These are phyloP conservation scores for Aureobasidium sp. DNA, from an alignment of 2,329 filamentous ascomycete genomes.

Conservation along the genomic window DNA sequence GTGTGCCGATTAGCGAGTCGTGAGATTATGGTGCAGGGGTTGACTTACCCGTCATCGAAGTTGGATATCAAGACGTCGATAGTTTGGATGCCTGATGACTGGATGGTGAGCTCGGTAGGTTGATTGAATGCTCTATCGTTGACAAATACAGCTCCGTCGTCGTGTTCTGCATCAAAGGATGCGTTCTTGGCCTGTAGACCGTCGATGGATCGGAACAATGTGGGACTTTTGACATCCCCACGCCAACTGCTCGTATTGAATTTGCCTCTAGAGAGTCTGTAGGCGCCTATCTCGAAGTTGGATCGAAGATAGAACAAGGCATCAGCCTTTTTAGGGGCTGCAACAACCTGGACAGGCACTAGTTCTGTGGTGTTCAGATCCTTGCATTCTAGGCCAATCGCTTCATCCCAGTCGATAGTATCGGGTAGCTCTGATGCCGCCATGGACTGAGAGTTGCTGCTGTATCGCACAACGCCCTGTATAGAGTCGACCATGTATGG, in stretches of 20 bases:
- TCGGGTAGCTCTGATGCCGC: constrained; percentile 22
- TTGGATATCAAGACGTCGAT: constrained; percentile 33
- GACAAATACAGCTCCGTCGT: constrained; percentile 23
- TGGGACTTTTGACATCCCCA: constrained; percentile 42
- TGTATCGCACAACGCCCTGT: constrained; percentile 45
- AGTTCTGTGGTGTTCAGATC: constrained; percentile 46
- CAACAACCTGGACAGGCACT: constrained; percentile 36
- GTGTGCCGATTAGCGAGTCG: background rate
- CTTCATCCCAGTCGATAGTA: constrained; percentile 46
- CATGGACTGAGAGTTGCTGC: constrained; percentile 7
- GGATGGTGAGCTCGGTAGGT: constrained; percentile 29
- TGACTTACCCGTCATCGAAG: constrained; percentile 28
- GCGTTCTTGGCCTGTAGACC: constrained; percentile 32
- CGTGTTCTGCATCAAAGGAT: constrained; percentile 20
- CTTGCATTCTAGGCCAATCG: constrained; percentile 43
- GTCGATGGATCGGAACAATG: constrained; percentile 45
- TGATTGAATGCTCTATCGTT: constrained; percentile 27
- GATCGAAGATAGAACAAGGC: constrained; percentile 49
- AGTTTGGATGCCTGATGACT: constrained; percentile 30
- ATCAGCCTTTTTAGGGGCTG: constrained; percentile 43
- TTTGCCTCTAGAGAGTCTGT: constrained; percentile 51
- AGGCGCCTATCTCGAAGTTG: constrained; percentile 54
- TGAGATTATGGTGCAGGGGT: background rate
- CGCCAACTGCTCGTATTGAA: constrained; percentile 53
- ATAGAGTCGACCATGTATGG: constrained; percentile 42